phyloP scores from a whole-genome alignment of 345 rosid species.

The Sonneratia alba region DNA sequence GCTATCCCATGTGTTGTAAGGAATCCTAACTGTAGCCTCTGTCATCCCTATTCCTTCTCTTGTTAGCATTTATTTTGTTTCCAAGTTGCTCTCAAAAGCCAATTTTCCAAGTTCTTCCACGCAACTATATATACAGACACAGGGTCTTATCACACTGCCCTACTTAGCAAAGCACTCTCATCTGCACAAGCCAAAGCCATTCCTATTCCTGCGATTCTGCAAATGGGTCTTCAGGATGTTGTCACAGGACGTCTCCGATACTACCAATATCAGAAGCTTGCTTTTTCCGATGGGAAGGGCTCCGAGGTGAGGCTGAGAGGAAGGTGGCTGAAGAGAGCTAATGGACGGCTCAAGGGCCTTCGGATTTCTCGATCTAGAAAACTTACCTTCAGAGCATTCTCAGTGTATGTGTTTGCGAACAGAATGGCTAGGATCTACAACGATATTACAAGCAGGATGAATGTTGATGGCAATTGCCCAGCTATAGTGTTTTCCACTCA shows the following conservation, averaged over 20 bases:
- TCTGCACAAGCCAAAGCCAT: neutral
- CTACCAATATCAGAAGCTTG: constrained; percentile 35
- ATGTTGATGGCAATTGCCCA: constrained; percentile 40
- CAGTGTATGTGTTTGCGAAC: constrained; percentile 15
- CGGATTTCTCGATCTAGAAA: constrained; percentile 46
- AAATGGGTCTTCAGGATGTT: constrained; percentile 18
- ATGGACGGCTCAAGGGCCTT: constrained; percentile 40
- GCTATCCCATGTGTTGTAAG: constrained; percentile 12
- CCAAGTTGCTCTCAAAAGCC: constrained; percentile 1
- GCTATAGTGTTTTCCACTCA: constrained; percentile 50
- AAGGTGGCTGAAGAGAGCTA: constrained; percentile 34
- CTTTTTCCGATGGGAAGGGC: constrained; percentile 9
- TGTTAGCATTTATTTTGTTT: neutral
- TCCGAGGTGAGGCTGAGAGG: constrained; percentile 19
- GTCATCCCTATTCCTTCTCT: neutral
- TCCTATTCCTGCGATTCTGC: neutral
- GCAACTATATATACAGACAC: neutral
- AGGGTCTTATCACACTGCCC: neutral
- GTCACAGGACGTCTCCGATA: constrained; percentile 3
- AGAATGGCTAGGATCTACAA: constrained; percentile 34
- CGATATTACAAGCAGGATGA: constrained; percentile 31
- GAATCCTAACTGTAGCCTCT: constrained; percentile 11
- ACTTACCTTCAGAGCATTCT: constrained; percentile 36
- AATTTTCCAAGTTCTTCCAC: neutral
- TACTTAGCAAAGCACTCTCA: neutral